These are phyloP conservation scores for Colletotrichum horii DNA, from an alignment of 2,329 filamentous ascomycete genomes.

Conservation along the genomic window DNA sequence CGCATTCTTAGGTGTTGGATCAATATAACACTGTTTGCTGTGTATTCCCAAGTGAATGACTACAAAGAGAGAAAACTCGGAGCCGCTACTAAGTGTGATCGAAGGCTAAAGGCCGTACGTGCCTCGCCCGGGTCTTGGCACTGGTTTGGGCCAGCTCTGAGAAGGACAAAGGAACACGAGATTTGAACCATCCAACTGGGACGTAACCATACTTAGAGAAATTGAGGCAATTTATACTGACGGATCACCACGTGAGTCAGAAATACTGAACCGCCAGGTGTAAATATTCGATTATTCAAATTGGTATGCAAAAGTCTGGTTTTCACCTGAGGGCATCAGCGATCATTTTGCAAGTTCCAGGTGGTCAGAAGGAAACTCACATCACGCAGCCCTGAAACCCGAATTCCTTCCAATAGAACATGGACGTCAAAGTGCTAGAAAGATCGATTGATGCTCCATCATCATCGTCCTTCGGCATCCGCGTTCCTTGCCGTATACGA, in stretches of 20 bases:
- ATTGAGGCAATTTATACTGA: not conserved
- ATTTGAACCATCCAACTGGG: not conserved
- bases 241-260: not conserved
- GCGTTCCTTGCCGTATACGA: not conserved
- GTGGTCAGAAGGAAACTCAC: not conserved
- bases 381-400: not conserved
- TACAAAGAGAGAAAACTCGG: not conserved
- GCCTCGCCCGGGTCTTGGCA: not conserved
- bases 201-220: not conserved
- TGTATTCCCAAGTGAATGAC: not conserved
- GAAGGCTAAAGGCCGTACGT: fast-evolving
- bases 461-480: fast-evolving
- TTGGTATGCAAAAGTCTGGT: not conserved
- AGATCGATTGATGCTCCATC: not conserved
- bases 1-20: not conserved
- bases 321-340: not conserved
- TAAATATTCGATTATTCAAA: fast-evolving
- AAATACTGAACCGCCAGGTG: fast-evolving
- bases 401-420: fast-evolving
- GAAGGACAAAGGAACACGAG: fast-evolving
- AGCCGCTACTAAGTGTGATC: not conserved
- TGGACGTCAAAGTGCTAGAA: not conserved
- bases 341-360: not conserved
- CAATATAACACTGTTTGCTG: not conserved
- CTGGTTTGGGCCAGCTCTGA: not conserved